Conservation (phyloP, 108 stramenopile species). For the Skeletonema grethae region DNA sequence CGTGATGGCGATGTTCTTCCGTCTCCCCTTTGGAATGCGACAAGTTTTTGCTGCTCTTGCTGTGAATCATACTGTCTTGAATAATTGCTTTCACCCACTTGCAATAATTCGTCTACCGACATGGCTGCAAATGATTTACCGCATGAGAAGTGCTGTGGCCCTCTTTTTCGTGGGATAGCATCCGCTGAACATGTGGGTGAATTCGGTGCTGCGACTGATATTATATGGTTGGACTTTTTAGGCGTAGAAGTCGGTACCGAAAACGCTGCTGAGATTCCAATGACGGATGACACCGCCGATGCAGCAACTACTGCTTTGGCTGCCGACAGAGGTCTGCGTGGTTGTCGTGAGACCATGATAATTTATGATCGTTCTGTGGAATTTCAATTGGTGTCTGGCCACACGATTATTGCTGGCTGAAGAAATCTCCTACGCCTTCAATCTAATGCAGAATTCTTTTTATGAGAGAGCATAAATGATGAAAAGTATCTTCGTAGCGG, state of each 20-base stretch:
- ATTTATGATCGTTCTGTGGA: background rate
- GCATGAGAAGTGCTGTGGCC: constrained; percentile 13
- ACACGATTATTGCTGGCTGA: too few relatives aligned
- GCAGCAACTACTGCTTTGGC: background rate
- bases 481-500: too few relatives aligned
- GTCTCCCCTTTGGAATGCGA: background rate
- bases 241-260: too few relatives aligned
- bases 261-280: background rate
- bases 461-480: too few relatives aligned
- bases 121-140: constrained; percentile 5
- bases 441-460: too few relatives aligned
- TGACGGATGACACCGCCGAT: background rate
- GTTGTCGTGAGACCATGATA: background rate
- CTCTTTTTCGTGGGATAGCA: background rate
- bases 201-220: background rate
- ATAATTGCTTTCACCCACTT: background rate
- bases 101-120: constrained; percentile 9
- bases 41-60: background rate
- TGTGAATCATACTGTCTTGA: background rate
- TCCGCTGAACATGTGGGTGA: constrained; percentile 8
- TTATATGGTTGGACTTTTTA: background rate
- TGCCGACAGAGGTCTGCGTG: constrained; percentile 4
- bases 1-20: background rate
- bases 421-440: too few relatives aligned
- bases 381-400: background rate